Conservation (phyloP, 495 filamentous ascomycete species). For the Bathelium albidoporum region DNA sequence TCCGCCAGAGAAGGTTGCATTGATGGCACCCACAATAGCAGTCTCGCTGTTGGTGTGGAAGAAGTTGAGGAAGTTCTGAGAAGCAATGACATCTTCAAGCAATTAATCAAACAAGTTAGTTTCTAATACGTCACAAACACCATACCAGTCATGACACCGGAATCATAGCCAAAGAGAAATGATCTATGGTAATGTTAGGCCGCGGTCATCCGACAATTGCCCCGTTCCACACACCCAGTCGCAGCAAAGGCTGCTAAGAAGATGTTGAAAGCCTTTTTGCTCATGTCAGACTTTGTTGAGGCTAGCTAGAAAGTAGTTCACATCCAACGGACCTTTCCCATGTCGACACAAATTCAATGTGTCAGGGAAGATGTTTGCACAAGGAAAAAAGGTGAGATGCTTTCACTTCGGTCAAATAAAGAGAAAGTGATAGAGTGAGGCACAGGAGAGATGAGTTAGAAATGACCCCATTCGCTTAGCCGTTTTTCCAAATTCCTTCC, state of each 20-base stretch:
- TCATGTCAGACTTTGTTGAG: neutral
- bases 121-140: neutral
- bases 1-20: slow-evolving; percentile 23
- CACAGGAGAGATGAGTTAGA: neutral
- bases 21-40: slow-evolving; percentile 23
- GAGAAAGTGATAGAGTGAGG: neutral
- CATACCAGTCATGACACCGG: neutral
- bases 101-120: neutral
- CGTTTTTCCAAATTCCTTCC: neutral
- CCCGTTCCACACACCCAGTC: neutral
- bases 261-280: slow-evolving; percentile 3
- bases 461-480: neutral
- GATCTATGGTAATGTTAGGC: neutral
- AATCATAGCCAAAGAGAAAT: slow-evolving; percentile 6
- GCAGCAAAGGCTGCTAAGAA: slow-evolving; percentile 3
- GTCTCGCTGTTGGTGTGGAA: slow-evolving; percentile 18
- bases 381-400: neutral
- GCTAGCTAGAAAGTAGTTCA: neutral
- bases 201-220: neutral
- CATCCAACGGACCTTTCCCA: neutral
- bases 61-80: slow-evolving; percentile 8
- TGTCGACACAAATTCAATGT: neutral
- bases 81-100: neutral
- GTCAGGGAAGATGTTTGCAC: neutral
- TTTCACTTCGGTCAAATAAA: neutral